Percentiles rank a stretch among this genome's conserved stretches.
Evolutionary conservation across 768 basidiomycete genomes (phyloP).

Genomic region (Xerocomellus chrysenteron): DNA sequence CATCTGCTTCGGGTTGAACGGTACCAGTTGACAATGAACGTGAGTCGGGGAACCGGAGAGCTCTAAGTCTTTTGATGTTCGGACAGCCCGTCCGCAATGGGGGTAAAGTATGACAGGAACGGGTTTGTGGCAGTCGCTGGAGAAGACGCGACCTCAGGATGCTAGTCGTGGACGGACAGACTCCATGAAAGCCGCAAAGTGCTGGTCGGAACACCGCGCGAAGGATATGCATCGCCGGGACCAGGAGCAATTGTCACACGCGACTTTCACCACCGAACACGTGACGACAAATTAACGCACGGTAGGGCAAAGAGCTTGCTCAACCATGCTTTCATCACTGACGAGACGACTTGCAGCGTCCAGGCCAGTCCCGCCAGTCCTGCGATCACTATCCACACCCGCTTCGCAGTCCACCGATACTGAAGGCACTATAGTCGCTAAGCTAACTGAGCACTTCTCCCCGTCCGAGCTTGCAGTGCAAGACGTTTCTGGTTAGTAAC

Average conservation of each 20-base stretch:
- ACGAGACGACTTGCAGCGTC: slow-evolving; percentile 35
- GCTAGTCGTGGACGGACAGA: background rate
- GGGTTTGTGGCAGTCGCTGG: background rate
- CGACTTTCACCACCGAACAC: slow-evolving; percentile 6
- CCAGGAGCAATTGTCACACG: background rate
- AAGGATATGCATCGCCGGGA: slow-evolving; percentile 21
- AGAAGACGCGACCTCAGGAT: slow-evolving; percentile 10
- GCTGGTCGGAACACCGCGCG: slow-evolving; percentile 19
- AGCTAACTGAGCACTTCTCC: slow-evolving; percentile 72
- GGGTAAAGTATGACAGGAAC: slow-evolving; percentile 2
- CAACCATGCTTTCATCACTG: slow-evolving; percentile 24
- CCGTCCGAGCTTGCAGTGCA: slow-evolving; percentile 83
- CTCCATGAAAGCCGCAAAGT: slow-evolving; percentile 6
- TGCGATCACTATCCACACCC: slow-evolving; percentile 27
- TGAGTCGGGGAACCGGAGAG: slow-evolving; percentile 26
- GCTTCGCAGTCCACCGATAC: slow-evolving; percentile 32
- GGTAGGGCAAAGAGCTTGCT: background rate
- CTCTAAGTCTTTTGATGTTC: background rate
- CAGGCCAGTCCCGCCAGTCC: slow-evolving; percentile 23
- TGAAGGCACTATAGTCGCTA: slow-evolving; percentile 60
- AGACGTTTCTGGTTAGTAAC: slow-evolving; percentile 86
- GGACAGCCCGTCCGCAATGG: slow-evolving; percentile 3
- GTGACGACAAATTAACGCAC: slow-evolving; percentile 8
- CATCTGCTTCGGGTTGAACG: slow-evolving; percentile 12
- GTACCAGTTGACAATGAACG: slow-evolving; percentile 42